Evolutionary conservation across 768 basidiomycete genomes (phyloP).

Genomic region (Russula sp.): DNA sequence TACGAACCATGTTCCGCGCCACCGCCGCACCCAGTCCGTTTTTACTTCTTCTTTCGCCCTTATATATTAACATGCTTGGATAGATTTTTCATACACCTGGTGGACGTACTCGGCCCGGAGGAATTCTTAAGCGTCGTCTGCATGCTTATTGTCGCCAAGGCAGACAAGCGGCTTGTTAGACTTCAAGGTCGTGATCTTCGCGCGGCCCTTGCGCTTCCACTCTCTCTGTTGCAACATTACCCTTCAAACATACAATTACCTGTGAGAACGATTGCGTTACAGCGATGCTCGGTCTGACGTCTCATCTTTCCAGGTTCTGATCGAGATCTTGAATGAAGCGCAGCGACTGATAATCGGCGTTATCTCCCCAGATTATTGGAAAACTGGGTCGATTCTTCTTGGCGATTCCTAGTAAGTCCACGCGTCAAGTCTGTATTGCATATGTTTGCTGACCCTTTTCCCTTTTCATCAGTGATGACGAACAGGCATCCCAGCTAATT

Average conservation of each 20-base stretch:
- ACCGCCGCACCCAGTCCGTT: constrained; percentile 81
- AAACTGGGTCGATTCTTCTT: constrained; percentile 48
- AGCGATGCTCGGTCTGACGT: neutral
- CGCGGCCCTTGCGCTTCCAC: constrained; percentile 60
- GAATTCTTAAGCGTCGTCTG: constrained; percentile 81
- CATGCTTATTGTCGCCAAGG: constrained; percentile 82
- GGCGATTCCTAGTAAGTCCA: constrained; percentile 52
- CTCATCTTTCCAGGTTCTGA: constrained; percentile 47
- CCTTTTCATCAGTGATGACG: constrained; percentile 54
- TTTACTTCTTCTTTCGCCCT: neutral
- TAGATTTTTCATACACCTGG: constrained; percentile 88
- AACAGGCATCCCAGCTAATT: constrained; percentile 47
- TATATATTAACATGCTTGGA: constrained; percentile 2
- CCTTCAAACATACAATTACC: constrained; percentile 47
- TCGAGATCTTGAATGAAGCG: constrained; percentile 64
- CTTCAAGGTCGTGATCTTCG: constrained; percentile 59
- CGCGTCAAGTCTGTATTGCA: neutral
- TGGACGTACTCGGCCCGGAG: constrained; percentile 72
- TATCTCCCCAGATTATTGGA: constrained; percentile 37
- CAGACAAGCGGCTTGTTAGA: constrained; percentile 63
- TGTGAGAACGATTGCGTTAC: constrained; percentile 40
- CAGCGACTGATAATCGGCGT: constrained; percentile 51
- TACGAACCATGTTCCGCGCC: constrained; percentile 84
- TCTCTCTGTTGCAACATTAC: constrained; percentile 60
- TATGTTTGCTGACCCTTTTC: constrained; percentile 14